Conservation (phyloP, 371 early-diverging fungal genomes). For the Mortierella sp. region DNA sequence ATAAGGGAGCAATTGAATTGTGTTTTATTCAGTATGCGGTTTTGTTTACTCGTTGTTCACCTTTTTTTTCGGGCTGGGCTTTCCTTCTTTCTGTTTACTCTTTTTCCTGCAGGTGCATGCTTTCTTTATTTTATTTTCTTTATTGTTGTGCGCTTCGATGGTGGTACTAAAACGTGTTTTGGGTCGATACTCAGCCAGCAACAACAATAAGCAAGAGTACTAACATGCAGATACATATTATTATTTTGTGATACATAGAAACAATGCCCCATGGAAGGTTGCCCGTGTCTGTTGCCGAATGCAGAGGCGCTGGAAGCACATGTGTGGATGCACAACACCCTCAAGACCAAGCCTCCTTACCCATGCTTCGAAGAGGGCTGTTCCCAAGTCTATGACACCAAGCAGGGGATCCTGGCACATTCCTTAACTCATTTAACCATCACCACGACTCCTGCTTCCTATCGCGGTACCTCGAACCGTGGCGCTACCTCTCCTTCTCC, state of each 20-base stretch:
- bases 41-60: background rate
- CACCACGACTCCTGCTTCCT: background rate
- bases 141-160: background rate
- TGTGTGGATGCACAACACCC: constrained; percentile 54
- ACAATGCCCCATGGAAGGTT: constrained; percentile 43
- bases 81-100: background rate
- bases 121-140: background rate
- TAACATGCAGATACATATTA: background rate
- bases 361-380: constrained; percentile 55
- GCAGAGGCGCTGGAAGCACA: constrained; percentile 41
- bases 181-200: background rate
- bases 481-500: background rate
- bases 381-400: constrained; percentile 48
- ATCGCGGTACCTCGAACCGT: background rate
- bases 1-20: constrained; percentile 1
- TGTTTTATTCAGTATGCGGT: constrained; percentile 6
- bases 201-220: background rate
- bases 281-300: constrained; percentile 34
- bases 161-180: constrained; percentile 13
- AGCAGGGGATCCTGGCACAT: constrained; percentile 38
- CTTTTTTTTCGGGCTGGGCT: constrained; percentile 1
- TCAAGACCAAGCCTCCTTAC: constrained; percentile 51
- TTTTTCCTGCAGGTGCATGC: constrained; percentile 9
- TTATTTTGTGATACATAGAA: constrained; percentile 2
- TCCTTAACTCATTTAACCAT: constrained; percentile 33